A percentile compares a stretch with the other conserved stretches of the same genome.
Evolutionary conservation across 768 basidiomycete genomes (phyloP).

Genomic region (Mycena venus): DNA sequence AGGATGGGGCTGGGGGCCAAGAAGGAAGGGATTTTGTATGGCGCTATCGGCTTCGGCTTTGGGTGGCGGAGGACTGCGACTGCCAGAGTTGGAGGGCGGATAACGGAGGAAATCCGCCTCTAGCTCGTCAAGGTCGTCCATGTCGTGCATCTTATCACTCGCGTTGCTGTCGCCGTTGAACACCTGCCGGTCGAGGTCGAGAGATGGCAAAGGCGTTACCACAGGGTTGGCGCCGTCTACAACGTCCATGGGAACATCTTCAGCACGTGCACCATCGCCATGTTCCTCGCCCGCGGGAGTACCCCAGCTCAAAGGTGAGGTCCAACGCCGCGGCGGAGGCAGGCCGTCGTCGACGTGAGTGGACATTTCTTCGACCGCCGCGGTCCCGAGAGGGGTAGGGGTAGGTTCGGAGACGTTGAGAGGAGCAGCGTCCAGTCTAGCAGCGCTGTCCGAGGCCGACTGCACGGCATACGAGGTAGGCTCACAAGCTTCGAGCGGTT

Average conservation of each 20-base stretch:
- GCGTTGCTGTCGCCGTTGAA: background rate
- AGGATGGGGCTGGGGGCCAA: background rate
- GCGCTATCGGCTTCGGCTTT: background rate
- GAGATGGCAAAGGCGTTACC: background rate
- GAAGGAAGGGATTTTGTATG: background rate
- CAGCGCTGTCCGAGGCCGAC: background rate
- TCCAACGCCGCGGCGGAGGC: slow-evolving; percentile 1
- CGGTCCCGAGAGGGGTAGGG: background rate
- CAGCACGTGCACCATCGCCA: background rate
- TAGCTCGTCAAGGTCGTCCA: background rate
- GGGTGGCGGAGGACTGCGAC: background rate
- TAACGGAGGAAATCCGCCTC: slow-evolving; percentile 18
- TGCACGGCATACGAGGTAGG: background rate
- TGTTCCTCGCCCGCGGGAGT: background rate
- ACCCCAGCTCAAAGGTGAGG: slow-evolving; percentile 9
- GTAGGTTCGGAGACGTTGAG: background rate
- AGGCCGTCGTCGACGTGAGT: background rate
- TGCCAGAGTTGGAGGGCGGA: slow-evolving; percentile 9
- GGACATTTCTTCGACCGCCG: background rate
- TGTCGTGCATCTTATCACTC: slow-evolving; percentile 3
- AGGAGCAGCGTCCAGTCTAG: background rate
- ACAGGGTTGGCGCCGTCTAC: background rate
- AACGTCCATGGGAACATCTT: background rate
- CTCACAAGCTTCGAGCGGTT: background rate
- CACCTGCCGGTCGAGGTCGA: background rate